phyloP scores from a whole-genome alignment of 2,329 filamentous ascomycete genomes.

The Cadophora sp. region DNA sequence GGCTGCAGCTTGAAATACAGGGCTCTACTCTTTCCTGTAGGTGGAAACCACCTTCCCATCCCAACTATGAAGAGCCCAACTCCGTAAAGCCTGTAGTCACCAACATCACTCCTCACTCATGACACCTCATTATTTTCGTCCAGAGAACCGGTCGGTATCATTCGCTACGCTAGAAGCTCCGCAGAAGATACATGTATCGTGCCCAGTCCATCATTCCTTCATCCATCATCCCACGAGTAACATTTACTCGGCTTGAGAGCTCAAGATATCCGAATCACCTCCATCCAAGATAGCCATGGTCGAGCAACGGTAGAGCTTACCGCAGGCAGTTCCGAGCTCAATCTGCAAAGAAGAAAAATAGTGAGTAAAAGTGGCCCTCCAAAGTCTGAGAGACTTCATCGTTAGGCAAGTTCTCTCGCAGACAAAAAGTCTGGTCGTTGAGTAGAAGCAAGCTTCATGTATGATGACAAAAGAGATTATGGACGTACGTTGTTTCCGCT shows the following conservation, averaged over 20 bases:
- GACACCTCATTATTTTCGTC: neutral
- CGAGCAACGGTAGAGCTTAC: constrained; percentile 98
- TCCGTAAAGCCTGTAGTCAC: neutral
- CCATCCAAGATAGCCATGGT: constrained; percentile 97
- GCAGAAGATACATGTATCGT: constrained; percentile 13
- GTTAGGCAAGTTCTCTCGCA: constrained; percentile 71
- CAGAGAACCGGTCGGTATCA: constrained; percentile 28
- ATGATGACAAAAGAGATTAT: constrained; percentile 35
- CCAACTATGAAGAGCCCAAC: neutral
- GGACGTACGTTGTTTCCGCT: constrained; percentile 96
- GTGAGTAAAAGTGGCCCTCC: constrained; percentile 77
- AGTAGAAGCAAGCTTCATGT: constrained; percentile 28
- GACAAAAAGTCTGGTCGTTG: constrained; percentile 39
- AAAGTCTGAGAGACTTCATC: constrained; percentile 91
- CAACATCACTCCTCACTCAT: neutral
- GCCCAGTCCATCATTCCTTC: constrained; percentile 18
- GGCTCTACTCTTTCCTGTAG: too few species aligned
- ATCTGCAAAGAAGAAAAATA: constrained; percentile 69
- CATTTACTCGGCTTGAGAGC: constrained; percentile 70
- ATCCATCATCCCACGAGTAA: constrained; percentile 16
- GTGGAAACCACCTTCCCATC: neutral
- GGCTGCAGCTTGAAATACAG: too few species aligned
- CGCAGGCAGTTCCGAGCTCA: constrained; percentile 96
- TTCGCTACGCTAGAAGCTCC: constrained; percentile 38
- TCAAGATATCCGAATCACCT: constrained; percentile 98